Conservation (phyloP, 2,329 filamentous ascomycete species). For the Fusarium vanettenii region DNA sequence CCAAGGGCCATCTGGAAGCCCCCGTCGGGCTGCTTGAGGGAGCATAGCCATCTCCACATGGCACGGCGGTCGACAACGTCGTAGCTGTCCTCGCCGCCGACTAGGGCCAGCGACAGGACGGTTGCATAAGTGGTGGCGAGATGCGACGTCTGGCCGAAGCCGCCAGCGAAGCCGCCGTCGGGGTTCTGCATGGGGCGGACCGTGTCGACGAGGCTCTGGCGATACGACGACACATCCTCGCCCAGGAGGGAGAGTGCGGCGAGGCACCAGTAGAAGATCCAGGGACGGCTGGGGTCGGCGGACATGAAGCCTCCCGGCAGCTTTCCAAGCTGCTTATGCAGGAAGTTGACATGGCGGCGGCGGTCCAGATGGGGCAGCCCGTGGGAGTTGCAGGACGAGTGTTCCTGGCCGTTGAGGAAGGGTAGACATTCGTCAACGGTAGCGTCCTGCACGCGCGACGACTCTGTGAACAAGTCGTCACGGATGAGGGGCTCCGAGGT, state of each 20-base stretch:
- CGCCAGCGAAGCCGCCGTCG: conserved; percentile 89
- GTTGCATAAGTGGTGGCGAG: conserved; percentile 90
- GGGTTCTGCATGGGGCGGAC: conserved; percentile 84
- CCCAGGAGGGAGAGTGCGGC: conserved; percentile 80
- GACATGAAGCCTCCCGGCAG: conserved; percentile 78
- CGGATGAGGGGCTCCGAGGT: conserved; percentile 69
- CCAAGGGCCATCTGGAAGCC: conserved; percentile 89
- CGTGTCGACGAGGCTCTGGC: conserved; percentile 77
- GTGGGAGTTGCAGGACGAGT: conserved; percentile 71
- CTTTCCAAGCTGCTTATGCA: conserved; percentile 67
- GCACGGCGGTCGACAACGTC: conserved; percentile 81
- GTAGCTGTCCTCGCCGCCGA: conserved; percentile 80
- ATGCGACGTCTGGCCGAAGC: conserved; percentile 91
- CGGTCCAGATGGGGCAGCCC: conserved; percentile 82
- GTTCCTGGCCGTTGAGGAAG: conserved; percentile 68
- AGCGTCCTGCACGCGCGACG: conserved; percentile 74
- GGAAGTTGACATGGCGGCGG: conserved; percentile 69
- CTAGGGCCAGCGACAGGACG: conserved; percentile 80
- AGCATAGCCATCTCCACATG: conserved; percentile 92
- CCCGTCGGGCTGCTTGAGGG: conserved; percentile 86
- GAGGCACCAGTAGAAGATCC: conserved; percentile 95
- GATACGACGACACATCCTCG: conserved; percentile 76
- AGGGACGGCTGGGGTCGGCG: conserved; percentile 89
- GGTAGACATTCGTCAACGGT: conserved; percentile 77
- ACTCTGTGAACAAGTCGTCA: conserved; percentile 75